Conservation (phyloP, 2,329 filamentous ascomycete genomes). For the Huntiella savannae region DNA sequence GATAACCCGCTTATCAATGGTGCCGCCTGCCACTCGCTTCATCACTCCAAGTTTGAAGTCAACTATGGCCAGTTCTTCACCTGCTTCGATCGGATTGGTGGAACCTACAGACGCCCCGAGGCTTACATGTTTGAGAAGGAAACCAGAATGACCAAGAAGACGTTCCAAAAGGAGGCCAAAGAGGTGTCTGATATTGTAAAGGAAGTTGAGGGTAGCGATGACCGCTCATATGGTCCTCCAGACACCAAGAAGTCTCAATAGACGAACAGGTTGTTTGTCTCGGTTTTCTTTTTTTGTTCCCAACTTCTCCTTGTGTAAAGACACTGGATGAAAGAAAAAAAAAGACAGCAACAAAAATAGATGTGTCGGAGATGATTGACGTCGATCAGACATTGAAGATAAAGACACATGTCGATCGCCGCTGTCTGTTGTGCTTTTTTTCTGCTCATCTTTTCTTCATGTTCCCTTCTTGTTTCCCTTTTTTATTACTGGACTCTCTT, state of each 20-base stretch:
- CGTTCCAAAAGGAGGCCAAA: conserved; percentile 60
- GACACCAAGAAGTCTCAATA: conserved; percentile 29
- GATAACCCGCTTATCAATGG: conserved; percentile 87
- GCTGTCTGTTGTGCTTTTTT: background rate
- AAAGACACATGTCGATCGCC: background rate
- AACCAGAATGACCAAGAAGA: conserved; percentile 62
- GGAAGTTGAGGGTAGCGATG: conserved; percentile 44
- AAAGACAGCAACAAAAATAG: no score
- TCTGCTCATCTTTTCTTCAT: background rate
- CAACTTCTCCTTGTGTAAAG: background rate
- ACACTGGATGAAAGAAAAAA: no score
- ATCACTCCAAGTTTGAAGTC: conserved; percentile 41
- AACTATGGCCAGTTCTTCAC: conserved; percentile 95
- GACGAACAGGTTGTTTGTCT: conserved; percentile 1
- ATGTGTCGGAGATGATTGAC: no score
- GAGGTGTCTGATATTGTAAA: conserved; percentile 60
- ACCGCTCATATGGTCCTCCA: conserved; percentile 25
- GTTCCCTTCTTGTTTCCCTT: background rate
- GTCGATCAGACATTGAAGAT: background rate
- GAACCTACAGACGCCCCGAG: conserved; percentile 73
- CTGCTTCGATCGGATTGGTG: conserved; percentile 72
- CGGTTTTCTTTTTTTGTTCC: background rate
- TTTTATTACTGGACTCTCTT: background rate
- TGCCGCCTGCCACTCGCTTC: conserved; percentile 65
- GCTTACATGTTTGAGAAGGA: conserved; percentile 69